phyloP scores from a whole-genome alignment of 768 basidiomycete species.

The Xanthoconium purpureum region DNA sequence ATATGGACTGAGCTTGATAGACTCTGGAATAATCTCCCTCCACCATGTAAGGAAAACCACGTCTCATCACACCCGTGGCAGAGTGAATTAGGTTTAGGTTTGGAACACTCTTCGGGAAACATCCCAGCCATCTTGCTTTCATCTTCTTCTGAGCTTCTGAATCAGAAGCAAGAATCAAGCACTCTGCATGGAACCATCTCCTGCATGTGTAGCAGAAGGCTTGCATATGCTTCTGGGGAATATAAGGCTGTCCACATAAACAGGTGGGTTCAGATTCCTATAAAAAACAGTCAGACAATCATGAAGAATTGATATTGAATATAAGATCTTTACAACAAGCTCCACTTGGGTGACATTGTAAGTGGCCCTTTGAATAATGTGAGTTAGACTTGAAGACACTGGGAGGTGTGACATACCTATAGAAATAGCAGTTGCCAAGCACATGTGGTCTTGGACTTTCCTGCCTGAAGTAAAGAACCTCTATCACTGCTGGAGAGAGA shows the following conservation, averaged over 20 bases:
- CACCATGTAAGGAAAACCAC: not conserved
- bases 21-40: conserved; percentile 1
- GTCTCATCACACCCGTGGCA: not conserved
- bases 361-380: not conserved
- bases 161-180: not conserved
- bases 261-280: not conserved
- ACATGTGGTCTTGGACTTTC: not conserved
- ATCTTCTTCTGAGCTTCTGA: not conserved
- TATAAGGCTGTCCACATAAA: not conserved
- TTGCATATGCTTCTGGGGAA: not conserved
- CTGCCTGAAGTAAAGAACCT: not conserved
- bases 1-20: conserved; percentile 8
- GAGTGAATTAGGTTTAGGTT: not conserved
- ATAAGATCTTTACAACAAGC: not conserved
- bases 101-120: not conserved
- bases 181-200: not conserved
- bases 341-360: not conserved
- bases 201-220: not conserved
- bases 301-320: not conserved
- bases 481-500: not conserved
- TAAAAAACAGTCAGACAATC: not conserved
- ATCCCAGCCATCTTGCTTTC: not conserved
- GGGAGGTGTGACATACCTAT: not conserved
- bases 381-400: too few species aligned
- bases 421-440: not conserved